Conservation (phyloP, 352 stramenopile genomes). For the Globisporangium okanoganense region DNA sequence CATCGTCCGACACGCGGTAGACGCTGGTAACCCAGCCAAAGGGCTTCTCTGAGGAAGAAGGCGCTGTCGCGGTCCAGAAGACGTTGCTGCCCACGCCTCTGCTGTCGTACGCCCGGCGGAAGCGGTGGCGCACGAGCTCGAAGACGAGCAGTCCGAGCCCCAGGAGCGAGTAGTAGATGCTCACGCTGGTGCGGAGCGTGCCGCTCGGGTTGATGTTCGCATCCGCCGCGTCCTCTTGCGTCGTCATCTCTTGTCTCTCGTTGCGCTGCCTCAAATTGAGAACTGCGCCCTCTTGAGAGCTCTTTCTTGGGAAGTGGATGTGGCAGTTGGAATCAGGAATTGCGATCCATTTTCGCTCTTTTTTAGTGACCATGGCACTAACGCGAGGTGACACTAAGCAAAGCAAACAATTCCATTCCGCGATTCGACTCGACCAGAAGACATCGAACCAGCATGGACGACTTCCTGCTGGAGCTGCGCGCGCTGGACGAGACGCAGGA, state of each 20-base stretch:
- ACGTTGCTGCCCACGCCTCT: slow-evolving; percentile 28
- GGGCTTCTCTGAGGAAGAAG: background rate
- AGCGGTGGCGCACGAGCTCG: slow-evolving; percentile 50
- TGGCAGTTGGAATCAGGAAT: slow-evolving; percentile 3
- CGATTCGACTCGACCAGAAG: background rate
- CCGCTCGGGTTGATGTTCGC: slow-evolving; percentile 63
- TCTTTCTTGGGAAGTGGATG: background rate
- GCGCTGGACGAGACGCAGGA: slow-evolving; percentile 83
- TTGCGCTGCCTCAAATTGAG: background rate
- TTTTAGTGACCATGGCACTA: background rate
- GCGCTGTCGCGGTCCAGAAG: slow-evolving; percentile 22
- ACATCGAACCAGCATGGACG: slow-evolving; percentile 39
- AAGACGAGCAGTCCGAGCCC: slow-evolving; percentile 50
- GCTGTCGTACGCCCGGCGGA: slow-evolving; percentile 51
- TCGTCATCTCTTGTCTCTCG: slow-evolving; percentile 22
- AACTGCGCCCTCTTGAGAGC: background rate
- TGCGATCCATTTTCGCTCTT: slow-evolving; percentile 5
- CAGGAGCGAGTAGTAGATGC: slow-evolving; percentile 64
- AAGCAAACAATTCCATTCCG: background rate
- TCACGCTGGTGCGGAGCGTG: slow-evolving; percentile 61
- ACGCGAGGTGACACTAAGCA: background rate
- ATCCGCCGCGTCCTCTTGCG: slow-evolving; percentile 40
- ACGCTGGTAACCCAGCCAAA: slow-evolving; percentile 55
- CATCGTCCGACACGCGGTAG: slow-evolving; percentile 50
- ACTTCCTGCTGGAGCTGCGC: slow-evolving; percentile 70